These are phyloP conservation scores for Russula dissimulans DNA, from an alignment of 768 basidiomycete species.

Conservation along the genomic window DNA sequence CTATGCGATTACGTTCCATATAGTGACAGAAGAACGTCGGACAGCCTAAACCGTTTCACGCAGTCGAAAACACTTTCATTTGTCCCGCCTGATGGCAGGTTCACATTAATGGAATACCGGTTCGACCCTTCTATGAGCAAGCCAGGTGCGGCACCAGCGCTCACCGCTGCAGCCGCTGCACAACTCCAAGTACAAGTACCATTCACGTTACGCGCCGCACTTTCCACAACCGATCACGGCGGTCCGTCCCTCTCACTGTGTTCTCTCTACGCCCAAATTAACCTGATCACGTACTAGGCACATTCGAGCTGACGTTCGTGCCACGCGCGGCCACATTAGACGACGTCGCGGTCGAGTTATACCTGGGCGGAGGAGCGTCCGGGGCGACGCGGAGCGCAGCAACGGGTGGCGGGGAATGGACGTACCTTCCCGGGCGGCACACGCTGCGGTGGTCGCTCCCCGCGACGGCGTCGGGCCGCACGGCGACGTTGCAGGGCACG, in stretches of 20 bases:
- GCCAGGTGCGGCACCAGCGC: constrained; percentile 34
- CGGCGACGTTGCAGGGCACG: constrained; percentile 52
- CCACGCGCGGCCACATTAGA: constrained; percentile 51
- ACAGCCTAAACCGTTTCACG: constrained; percentile 70
- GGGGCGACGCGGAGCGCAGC: constrained; percentile 64
- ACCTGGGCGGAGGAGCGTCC: constrained; percentile 65
- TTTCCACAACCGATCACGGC: constrained; percentile 33
- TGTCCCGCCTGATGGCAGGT: constrained; percentile 87
- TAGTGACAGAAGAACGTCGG: not conserved
- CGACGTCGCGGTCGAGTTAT: constrained; percentile 58
- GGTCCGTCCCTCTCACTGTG: constrained; percentile 25
- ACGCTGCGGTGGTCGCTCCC: constrained; percentile 73
- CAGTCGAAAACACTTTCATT: constrained; percentile 76
- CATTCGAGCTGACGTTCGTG: constrained; percentile 39
- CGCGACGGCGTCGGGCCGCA: constrained; percentile 50
- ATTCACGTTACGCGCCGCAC: constrained; percentile 25
- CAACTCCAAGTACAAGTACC: constrained; percentile 28
- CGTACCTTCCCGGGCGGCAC: constrained; percentile 56
- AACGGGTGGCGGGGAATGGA: constrained; percentile 61
- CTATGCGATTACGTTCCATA: not conserved
- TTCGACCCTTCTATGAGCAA: constrained; percentile 39
- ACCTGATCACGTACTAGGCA: constrained; percentile 33
- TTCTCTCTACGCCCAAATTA: not conserved
- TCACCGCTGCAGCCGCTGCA: constrained; percentile 17
- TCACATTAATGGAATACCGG: constrained; percentile 77